Base-by-base conservation (phyloP, 2,329 filamentous ascomycete species). In the Berkeleyomyces rouxiae region DNA sequence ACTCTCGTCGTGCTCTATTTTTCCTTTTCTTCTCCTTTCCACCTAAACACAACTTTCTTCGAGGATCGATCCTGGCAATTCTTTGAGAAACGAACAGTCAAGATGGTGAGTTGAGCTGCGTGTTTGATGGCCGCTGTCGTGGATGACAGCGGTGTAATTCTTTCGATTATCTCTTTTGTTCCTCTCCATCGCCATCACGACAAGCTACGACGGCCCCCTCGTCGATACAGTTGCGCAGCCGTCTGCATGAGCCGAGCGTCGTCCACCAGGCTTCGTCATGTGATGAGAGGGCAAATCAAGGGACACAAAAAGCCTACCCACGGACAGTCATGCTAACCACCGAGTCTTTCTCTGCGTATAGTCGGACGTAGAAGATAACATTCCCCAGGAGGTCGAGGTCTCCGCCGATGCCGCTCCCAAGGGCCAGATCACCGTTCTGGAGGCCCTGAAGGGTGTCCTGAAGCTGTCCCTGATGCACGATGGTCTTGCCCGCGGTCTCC, bases 281-380 rank as follows among this genome's bases (percentile, higher is more conserved):
- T 39, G 51, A 49, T 11, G 42, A 39, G 39, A 40, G 37, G 13
- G 46, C 49, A 10, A n/a, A 61, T 13, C 13, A 51, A 51, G 31
- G n/a, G 33, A 49, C 31, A 47, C 31, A 37, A 36, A 44, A 55
- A 23, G 23, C 23, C 23, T 23, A 23, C 23, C 23, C 23, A 23
- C 33, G 9, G 16, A 37, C 9, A 37, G 49, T 10, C 16, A 58
- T 59, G 59, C 31, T 49, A 61, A 47, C 39, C 40, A 62, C 13
- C 16, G 7, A 23, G 44, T 43, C 16, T 23, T 46, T 57, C 58
- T 63, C 65, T 64, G 10, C 51, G 51, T 39, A 67, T 70, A 96
- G 93, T 97, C 92, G 90, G 92, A 97, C 90, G 92, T 92, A 97
- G 93, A 97, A 96, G 92, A 97, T 87, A 87, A 84, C 78, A 85